Evolutionary conservation across 331 rosid species (phyloP).

Genomic region (Arachis monticola): DNA sequence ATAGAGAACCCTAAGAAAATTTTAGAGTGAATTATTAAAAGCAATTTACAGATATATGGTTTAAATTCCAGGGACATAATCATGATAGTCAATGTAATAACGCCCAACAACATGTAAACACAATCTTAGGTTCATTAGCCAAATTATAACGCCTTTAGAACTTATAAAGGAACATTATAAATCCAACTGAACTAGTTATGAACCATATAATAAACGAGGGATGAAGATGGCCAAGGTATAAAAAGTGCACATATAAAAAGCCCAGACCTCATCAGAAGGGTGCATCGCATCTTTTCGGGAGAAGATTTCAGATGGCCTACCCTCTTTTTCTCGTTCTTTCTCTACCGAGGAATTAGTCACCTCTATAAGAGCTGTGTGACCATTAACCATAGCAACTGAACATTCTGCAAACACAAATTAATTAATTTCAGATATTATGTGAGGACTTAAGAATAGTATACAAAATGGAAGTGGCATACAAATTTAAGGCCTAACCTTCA

Average conservation of each 20-base stretch:
- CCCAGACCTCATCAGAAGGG: conserved; percentile 53
- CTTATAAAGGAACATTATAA: background rate
- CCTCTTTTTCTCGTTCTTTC: conserved; percentile 33
- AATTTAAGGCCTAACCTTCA: conserved; percentile 29
- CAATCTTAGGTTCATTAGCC: background rate
- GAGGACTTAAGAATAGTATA: background rate
- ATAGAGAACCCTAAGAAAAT: too few species aligned
- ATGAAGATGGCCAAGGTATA: too few species aligned
- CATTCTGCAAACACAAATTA: conserved; percentile 39
- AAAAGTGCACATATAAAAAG: conserved; percentile 9
- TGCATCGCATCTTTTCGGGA: conserved; percentile 30
- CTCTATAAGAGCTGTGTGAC: conserved; percentile 40
- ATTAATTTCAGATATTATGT: conserved; percentile 13
- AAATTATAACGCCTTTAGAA: conserved; percentile 7
- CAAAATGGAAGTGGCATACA: conserved; percentile 1
- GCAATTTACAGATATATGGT: too few species aligned
- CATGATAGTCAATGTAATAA: too few species aligned
- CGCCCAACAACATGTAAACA: too few species aligned
- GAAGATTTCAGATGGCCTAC: conserved; percentile 38
- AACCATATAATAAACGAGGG: background rate
- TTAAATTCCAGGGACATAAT: too few species aligned
- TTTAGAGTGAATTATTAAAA: too few species aligned
- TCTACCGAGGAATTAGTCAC: conserved; percentile 42
- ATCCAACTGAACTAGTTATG: background rate
- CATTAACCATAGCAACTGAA: conserved; percentile 33